Evolutionary conservation across 108 stramenopile species (phyloP), one percentile per base, ranked within the genome.

Genomic region (Cyclostephanos invisitatus): DNA sequence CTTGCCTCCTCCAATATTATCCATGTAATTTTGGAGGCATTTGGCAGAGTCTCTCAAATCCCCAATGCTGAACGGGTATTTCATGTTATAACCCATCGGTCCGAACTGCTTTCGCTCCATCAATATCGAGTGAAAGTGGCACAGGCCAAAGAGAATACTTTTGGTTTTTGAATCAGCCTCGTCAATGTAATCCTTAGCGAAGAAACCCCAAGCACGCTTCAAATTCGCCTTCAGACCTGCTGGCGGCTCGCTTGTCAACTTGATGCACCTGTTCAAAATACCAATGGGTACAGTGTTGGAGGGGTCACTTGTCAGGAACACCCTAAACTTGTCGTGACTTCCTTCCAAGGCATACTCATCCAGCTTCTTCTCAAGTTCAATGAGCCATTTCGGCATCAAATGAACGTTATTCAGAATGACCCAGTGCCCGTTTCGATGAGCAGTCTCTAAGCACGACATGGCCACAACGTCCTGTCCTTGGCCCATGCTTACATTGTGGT

Each of bases 51-150:
- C 94, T 40, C 91, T 84, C 36, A 96, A 81, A 72, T 96, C 96
- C 32, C 96, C 96, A 24, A 95, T 85, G 37, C 88, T 88, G 78
- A 96, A 96, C 0, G 96, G 96, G 74, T 96, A 96, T 73, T 89
- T 92, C 96, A 96, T 96, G 67, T 96, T 96, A 86, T 90, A 96
- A 44, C 96, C 96, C 88, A 93, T 92, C 27, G 96, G 94, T 12
- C 96, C 96, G 32, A 90, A 96, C 65, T 86, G 85, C 73, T 96
- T 96, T n/a, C 96, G 86, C 77, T 96, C 96, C 84, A 94, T 91
- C 87, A 96, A 90, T 25, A 96, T 72, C 7, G 93, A 92, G 75
- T 96, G 96, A 77, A 96, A 96, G 77, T 94, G 87, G 76, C 96
- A 96, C 18, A 96, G 77, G 18, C 96, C 96, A 67, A 96, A 96